Evolutionary conservation across 495 filamentous ascomycete species (phyloP), one percentile per base, ranked within the genome.

Genomic region (Neurospora tetrasperma): DNA sequence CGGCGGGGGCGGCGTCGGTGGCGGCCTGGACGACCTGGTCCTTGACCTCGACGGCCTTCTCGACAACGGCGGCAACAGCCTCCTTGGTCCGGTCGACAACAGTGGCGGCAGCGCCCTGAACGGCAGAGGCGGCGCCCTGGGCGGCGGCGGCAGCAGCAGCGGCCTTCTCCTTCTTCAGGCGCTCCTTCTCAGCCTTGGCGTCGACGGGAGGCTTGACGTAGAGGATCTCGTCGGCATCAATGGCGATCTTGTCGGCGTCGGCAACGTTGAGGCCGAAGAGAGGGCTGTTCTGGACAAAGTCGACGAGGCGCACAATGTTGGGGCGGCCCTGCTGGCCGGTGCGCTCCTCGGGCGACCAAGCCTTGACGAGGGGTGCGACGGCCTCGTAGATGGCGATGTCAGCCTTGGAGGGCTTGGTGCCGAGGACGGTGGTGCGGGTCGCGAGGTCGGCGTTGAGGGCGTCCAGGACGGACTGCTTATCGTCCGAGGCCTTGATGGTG

Each of bases 241-340:
- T 88, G 74, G 82, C 82, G 75, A 98, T 84, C 85, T 96, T 98
- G 79, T 97, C 91, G 72, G 85, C 86, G 62, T 91, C 89, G 69
- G 85, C 82, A 70, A 97, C 83, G 73, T 86, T 86, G 72, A 97
- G 85, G 8, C 88, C 88, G 76, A 97, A 96, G 68, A 94, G 73
- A 1, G 89, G 86, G 69, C 91, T 88, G 83, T 96, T 97, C 85
- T 99, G 96, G 72, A 99, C 91, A 79, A 97, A 97, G 81, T 98
- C 96, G 75, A 97, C 82, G 78, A 91, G 92, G 42, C 96, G 94
- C 42, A 99, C 93, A 76, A 98, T 92, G 81, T 98, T 89, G 77
- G 96, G 94, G 79, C 90, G 92, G 71, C 96, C 96, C 68, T 93
- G 86, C 85, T 97, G 89, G 42, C 96, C 96, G 7, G 96, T 97